phyloP scores from a whole-genome alignment of 176 grass and related monocot species.

The Urochloa ruziziensis region DNA sequence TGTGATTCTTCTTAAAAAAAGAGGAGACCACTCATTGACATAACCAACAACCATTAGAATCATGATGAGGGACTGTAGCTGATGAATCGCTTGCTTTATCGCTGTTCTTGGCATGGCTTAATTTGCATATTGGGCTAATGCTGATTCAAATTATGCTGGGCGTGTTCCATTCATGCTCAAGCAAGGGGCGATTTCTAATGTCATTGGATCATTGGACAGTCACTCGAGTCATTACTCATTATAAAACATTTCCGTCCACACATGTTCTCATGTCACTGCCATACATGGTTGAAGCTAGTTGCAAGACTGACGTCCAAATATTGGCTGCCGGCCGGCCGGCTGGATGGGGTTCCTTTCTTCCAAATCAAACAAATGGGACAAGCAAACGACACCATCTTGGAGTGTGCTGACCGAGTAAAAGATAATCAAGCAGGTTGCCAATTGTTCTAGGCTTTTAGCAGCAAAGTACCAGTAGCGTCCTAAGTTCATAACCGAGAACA shows the following conservation, averaged over 20 bases:
- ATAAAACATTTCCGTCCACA: too few relatives aligned
- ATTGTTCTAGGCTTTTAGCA: too few relatives aligned
- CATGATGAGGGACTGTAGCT: not conserved
- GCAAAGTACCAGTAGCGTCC: too few relatives aligned
- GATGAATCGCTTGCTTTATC: too few relatives aligned
- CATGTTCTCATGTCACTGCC: not conserved
- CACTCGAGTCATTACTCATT: too few relatives aligned
- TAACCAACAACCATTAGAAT: not conserved
- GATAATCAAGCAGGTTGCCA: too few relatives aligned
- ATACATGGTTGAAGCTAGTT: too few relatives aligned
- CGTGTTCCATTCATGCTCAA: not conserved
- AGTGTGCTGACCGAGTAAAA: too few relatives aligned
- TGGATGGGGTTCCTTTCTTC: not conserved
- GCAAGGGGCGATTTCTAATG: not conserved
- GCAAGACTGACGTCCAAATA: not conserved
- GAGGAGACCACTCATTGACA: too few relatives aligned
- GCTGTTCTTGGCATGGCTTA: not conserved
- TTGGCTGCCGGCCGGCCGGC: not conserved
- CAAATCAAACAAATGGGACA: not conserved
- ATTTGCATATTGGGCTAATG: not conserved
- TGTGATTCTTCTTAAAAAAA: too few relatives aligned
- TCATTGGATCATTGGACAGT: too few relatives aligned
- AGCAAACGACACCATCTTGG: not conserved
- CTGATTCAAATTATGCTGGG: not conserved
- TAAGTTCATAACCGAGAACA: not conserved